Conservation (phyloP, 2,329 filamentous ascomycete genomes). For the Pseudocercospora fuligena region DNA sequence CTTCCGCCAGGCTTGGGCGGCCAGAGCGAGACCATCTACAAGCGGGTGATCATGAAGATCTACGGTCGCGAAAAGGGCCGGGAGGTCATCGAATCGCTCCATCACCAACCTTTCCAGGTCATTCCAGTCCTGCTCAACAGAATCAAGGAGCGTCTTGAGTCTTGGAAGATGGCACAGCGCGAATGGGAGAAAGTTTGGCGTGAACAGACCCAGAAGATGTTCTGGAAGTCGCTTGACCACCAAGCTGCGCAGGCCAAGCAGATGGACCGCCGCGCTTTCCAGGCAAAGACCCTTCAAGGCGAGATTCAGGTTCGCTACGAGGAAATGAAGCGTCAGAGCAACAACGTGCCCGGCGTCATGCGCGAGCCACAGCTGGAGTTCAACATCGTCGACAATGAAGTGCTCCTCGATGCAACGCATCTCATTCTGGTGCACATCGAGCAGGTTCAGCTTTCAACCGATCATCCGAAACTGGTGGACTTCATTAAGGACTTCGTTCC, state of each 20-base stretch:
- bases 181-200: conserved; percentile 99
- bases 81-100: conserved; percentile 86
- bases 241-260: conserved; percentile 90
- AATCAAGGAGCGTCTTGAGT: conserved; percentile 93
- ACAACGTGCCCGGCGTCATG: conserved; percentile 35
- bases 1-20: conserved; percentile 85
- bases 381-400: conserved; percentile 64
- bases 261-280: conserved; percentile 83
- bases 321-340: conserved; percentile 73
- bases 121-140: conserved; percentile 86
- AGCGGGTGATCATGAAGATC: conserved; percentile 95
- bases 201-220: conserved; percentile 90
- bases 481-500: conserved; percentile 58
- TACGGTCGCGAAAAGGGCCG: conserved; percentile 85
- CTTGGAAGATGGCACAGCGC: conserved; percentile 94
- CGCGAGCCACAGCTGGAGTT: conserved; percentile 69
- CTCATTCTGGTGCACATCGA: conserved; percentile 49
- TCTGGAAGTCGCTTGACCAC: conserved; percentile 94
- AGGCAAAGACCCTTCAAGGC: conserved; percentile 85
- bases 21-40: conserved; percentile 95
- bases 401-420: conserved; percentile 57
- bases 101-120: conserved; percentile 80
- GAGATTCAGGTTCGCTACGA: conserved; percentile 92
- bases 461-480: conserved; percentile 50
- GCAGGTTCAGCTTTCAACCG: conserved; percentile 48